phyloP scores from a whole-genome alignment of 805 yeast genomes.

The Ogataea corticis region DNA sequence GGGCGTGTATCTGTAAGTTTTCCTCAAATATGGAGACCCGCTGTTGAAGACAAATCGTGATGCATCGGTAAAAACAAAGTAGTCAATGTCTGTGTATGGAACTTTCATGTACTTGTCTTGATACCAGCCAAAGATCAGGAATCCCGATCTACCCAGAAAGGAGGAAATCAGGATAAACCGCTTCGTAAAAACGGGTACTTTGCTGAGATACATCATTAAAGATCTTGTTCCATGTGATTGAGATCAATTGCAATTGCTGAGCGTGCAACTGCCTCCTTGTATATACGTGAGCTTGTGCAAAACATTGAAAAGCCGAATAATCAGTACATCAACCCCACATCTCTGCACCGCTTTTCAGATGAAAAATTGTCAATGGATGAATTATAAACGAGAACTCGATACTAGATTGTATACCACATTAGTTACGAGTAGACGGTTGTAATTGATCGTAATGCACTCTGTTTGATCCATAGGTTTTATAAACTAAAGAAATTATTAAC shows the following conservation, averaged over 20 bases:
- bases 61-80: constrained; percentile 92
- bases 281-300: too few relatives aligned
- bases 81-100: constrained; percentile 92
- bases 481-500: constrained; percentile 15
- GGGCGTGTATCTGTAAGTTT: constrained; percentile 93
- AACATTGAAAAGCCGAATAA: too few relatives aligned
- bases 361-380: too few relatives aligned
- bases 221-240: constrained; percentile 11
- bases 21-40: constrained; percentile 75
- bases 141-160: constrained; percentile 50
- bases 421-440: too few relatives aligned
- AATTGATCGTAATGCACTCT: constrained; percentile 12
- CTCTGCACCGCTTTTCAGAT: constrained; percentile 1
- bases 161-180: constrained; percentile 20
- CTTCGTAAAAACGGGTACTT: constrained; percentile 15
- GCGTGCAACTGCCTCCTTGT: too few relatives aligned
- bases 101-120: constrained; percentile 82
- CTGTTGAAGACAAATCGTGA: constrained; percentile 61
- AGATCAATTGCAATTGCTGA: not conserved
- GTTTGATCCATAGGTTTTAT: constrained; percentile 11
- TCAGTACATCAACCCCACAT: too few relatives aligned
- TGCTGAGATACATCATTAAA: constrained; percentile 1
- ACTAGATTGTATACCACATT: too few relatives aligned
- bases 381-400: not conserved
- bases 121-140: constrained; percentile 77